These are phyloP conservation scores for Podospora australis DNA, from an alignment of 495 filamentous ascomycete genomes.

Conservation along the genomic window DNA sequence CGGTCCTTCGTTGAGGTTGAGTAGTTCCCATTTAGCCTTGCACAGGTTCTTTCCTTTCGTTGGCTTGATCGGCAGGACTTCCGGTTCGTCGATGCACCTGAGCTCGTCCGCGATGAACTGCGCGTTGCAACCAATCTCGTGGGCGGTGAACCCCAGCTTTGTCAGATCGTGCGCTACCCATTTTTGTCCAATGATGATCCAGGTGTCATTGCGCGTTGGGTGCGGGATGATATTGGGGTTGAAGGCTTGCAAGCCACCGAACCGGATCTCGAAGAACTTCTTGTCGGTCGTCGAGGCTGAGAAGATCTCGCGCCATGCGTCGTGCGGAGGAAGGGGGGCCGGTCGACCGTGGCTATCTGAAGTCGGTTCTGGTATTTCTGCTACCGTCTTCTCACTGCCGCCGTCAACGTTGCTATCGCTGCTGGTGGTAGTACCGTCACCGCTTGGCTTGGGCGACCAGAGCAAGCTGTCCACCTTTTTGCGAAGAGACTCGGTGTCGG, in stretches of 20 bases:
- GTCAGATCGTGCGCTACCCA: conserved; percentile 11
- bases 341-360: conserved; percentile 1
- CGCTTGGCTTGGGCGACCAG: neutral
- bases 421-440: neutral
- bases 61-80: conserved; percentile 35
- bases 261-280: conserved; percentile 39
- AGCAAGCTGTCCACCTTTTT: conserved; percentile 9
- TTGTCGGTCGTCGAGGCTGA: conserved; percentile 36
- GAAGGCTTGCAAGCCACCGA: conserved; percentile 29
- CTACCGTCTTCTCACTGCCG: no score
- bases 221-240: conserved; percentile 53
- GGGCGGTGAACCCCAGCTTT: neutral
- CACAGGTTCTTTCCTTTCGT: conserved; percentile 38
- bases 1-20: conserved; percentile 37
- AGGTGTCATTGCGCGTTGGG: conserved; percentile 34
- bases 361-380: no score
- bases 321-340: neutral
- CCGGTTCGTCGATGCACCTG: conserved; percentile 31
- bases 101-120: conserved; percentile 33
- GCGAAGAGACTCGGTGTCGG: neutral
- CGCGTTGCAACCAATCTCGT: conserved; percentile 43
- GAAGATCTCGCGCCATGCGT: conserved; percentile 32
- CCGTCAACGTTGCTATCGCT: neutral
- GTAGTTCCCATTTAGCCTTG: conserved; percentile 28
- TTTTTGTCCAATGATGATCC: conserved; percentile 42